These are phyloP conservation scores for Alternaria brassicicola DNA, from an alignment of 2,329 filamentous ascomycete species.

Conservation along the genomic window DNA sequence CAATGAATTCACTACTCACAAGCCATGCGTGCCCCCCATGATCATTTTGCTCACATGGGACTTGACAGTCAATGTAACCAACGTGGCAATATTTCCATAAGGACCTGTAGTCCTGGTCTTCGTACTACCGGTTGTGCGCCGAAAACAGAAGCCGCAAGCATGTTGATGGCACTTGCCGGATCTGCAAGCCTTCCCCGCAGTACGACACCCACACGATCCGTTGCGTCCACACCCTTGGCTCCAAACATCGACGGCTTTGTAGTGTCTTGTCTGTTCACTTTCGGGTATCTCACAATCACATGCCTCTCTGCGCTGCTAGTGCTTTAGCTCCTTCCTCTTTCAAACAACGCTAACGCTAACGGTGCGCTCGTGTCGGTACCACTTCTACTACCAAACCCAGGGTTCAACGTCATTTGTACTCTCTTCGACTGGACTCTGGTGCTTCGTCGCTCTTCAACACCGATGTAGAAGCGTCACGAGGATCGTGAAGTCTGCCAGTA, in stretches of 20 bases:
- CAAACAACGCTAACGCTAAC: neutral
- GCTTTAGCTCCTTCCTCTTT: neutral
- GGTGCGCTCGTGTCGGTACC: neutral
- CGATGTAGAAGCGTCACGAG: constrained; percentile 17
- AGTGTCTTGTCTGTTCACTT: neutral
- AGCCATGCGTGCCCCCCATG: neutral
- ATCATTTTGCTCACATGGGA: neutral
- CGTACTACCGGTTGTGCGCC: neutral
- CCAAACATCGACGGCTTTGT: neutral
- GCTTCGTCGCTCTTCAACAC: constrained; percentile 24
- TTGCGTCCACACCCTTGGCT: neutral
- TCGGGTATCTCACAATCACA: neutral
- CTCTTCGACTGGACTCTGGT: neutral
- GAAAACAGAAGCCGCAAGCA: constrained; percentile 4
- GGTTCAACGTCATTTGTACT: constrained; percentile 3
- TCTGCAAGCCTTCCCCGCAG: constrained; percentile 14
- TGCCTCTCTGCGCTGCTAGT: neutral
- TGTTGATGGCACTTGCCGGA: constrained; percentile 10
- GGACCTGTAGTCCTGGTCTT: neutral
- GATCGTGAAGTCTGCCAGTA: constrained; percentile 18
- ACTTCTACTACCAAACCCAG: neutral
- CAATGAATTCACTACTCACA: constrained; percentile 2
- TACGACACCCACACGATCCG: constrained; percentile 4
- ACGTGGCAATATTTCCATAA: neutral
- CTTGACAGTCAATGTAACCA: neutral